These are phyloP conservation scores for Stenocarpella maydis DNA, from an alignment of 2,329 filamentous ascomycete species.

Conservation along the genomic window DNA sequence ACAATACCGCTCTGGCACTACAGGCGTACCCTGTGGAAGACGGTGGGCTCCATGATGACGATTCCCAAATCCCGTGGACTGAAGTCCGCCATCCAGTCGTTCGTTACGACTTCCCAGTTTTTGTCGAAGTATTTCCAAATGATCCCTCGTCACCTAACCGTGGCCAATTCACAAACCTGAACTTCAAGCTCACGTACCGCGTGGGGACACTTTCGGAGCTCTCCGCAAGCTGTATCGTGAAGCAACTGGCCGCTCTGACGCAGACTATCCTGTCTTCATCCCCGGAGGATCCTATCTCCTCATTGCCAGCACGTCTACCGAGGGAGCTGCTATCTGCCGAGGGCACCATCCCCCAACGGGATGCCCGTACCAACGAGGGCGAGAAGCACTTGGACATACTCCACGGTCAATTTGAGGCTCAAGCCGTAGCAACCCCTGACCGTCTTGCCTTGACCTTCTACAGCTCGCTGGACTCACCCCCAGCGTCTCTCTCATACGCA, in stretches of 20 bases:
- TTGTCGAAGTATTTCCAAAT: slow-evolving; percentile 36
- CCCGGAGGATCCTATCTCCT: slow-evolving; percentile 32
- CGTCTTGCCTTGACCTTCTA: slow-evolving; percentile 38
- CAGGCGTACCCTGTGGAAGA: slow-evolving; percentile 42
- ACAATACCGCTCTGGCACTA: slow-evolving; percentile 47
- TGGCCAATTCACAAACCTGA: slow-evolving; percentile 12
- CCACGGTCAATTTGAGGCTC: slow-evolving; percentile 40
- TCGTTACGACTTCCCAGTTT: slow-evolving; percentile 37
- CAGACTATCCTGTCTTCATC: slow-evolving; percentile 32
- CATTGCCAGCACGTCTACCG: slow-evolving; percentile 32
- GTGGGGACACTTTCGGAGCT: slow-evolving; percentile 34
- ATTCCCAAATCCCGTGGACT: slow-evolving; percentile 29
- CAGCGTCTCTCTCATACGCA: slow-evolving; percentile 44
- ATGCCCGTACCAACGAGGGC: neutral
- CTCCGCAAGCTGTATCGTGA: slow-evolving; percentile 35
- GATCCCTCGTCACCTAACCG: neutral
- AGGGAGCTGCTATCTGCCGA: slow-evolving; percentile 35
- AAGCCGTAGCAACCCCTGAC: slow-evolving; percentile 37
- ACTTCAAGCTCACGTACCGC: slow-evolving; percentile 36
- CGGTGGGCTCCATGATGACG: neutral
- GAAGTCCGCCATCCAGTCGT: slow-evolving; percentile 33
- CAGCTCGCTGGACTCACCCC: slow-evolving; percentile 37
- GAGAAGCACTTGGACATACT: slow-evolving; percentile 36
- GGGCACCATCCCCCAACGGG: slow-evolving; percentile 38
- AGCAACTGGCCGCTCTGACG: slow-evolving; percentile 37